A percentile compares a stretch with the other conserved stretches of the same genome.
These are phyloP conservation scores for Apophysomyces ossiformis DNA, from an alignment of 371 early-diverging fungal species.

Conservation along the genomic window DNA sequence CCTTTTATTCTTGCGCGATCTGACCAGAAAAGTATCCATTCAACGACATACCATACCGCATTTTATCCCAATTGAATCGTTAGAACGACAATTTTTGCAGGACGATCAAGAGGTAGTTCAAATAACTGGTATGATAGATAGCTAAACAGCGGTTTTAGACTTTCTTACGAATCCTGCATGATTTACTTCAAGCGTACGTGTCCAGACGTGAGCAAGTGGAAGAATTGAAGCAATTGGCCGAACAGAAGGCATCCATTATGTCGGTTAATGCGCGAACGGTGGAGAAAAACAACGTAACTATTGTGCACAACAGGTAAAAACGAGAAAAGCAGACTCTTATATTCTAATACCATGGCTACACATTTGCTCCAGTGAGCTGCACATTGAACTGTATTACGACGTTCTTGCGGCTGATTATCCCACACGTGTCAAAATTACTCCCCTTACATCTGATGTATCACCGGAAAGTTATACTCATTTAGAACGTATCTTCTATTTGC, in stretches of 20 bases:
- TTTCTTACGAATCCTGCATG: constrained; percentile 41
- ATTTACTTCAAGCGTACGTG: constrained; percentile 42
- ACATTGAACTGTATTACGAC: neutral
- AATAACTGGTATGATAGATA: neutral
- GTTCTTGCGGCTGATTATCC: constrained; percentile 15
- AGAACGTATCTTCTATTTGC: neutral
- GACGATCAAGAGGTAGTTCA: constrained; percentile 30
- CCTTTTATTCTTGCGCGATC: constrained; percentile 26
- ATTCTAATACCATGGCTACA: no score
- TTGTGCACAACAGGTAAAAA: constrained; percentile 11
- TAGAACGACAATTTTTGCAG: constrained; percentile 28
- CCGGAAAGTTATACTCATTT: neutral
- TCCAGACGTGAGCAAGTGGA: constrained; percentile 38
- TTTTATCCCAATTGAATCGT: constrained; percentile 35
- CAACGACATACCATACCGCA: constrained; percentile 40
- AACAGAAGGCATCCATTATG: neutral
- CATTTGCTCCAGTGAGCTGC: neutral
- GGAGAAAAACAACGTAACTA: constrained; percentile 9
- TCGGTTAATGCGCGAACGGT: constrained; percentile 9
- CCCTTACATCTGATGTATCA: neutral
- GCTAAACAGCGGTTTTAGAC: constrained; percentile 22
- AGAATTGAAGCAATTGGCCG: constrained; percentile 15
- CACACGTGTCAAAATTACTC: neutral
- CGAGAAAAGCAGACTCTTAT: neutral
- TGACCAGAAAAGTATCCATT: constrained; percentile 14